Percentiles rank a stretch among this genome's conserved stretches.
These are phyloP conservation scores for Albatrellus sp. DNA, from an alignment of 1,284 basidiomycete species.

Conservation along the genomic window DNA sequence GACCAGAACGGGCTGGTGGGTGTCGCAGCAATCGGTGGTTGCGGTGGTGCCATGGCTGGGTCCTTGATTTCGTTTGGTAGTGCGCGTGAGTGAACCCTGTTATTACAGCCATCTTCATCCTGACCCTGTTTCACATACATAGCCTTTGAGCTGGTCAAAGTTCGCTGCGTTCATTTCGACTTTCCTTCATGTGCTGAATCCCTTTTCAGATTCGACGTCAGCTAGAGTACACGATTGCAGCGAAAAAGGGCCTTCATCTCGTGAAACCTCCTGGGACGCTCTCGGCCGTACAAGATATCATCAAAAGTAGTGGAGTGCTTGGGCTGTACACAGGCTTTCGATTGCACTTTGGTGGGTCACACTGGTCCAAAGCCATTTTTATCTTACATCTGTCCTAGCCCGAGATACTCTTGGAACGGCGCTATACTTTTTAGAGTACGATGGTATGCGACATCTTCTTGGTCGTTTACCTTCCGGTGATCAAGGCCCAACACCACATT, in stretches of 20 bases:
- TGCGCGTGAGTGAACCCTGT: conserved; percentile 54
- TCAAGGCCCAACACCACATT: conserved; percentile 62
- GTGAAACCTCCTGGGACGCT: conserved; percentile 62
- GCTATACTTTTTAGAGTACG: conserved; percentile 82
- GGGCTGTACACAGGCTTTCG: conserved; percentile 79
- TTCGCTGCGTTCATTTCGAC: conserved; percentile 18
- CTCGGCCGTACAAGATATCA: conserved; percentile 63
- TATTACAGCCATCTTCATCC: conserved; percentile 1
- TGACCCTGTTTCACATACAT: conserved; percentile 1
- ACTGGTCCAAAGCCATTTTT: not conserved
- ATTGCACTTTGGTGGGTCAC: conserved; percentile 59
- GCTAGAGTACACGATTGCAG: conserved; percentile 88
- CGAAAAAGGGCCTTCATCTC: conserved; percentile 56
- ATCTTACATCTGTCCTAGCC: conserved; percentile 26
- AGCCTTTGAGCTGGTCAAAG: conserved; percentile 96
- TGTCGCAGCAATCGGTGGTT: conserved; percentile 63
- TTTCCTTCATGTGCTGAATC: not conserved
- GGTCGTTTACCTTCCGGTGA: conserved; percentile 61
- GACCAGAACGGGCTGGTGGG: conserved; percentile 48
- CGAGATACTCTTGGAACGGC: conserved; percentile 75
- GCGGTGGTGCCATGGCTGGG: conserved; percentile 72
- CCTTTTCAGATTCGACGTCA: conserved; percentile 76
- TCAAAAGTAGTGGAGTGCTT: conserved; percentile 47
- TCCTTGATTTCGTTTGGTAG: conserved; percentile 74
- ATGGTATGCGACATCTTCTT: conserved; percentile 68